Evolutionary conservation across 1,139 yeast genomes (phyloP), one percentile per base, ranked within the genome.

Genomic region (Debaryomyces sp.): DNA sequence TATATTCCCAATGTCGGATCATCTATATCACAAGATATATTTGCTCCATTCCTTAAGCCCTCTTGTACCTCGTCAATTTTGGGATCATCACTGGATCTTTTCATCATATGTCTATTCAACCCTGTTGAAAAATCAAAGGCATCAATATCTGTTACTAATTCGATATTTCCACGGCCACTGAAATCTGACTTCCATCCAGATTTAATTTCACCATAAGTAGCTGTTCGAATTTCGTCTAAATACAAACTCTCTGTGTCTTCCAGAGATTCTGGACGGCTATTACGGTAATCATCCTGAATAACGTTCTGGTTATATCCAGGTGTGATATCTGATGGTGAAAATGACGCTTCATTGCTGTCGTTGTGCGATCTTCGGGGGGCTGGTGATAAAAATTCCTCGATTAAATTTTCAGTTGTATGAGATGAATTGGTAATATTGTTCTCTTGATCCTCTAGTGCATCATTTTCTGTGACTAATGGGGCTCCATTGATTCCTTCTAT

Each of bases 161-260:
- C 96, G 49, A 91, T 85, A 50, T 80, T 77, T 6, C 97, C 98
- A 35, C 75, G 74, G 30, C 84, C 87, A 13, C 82, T 68, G 63
- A 87, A 92, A 67, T 95, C 98, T 0, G 96, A 84, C 66, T 94
- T 94, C 99, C 99, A 94, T 5, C 99, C 99, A 22, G 81, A 77
- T 63, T 87, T 89, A 61, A 90, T 68, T 51, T 89, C 96, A 6
- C 97, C 97, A 48, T 84, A 81, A 12, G 86, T 80, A 10, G 94
- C 75, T 1, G 89, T 82, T 40, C 94, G 75, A 1, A 80, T 77
- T 59, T 90, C 96, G 60, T 90, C 95, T 6, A 85, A 68, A 56
- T 80, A 85, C 12, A 87, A 61, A 18, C 80, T 68, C 45, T 63
- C 62, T 12, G 55, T 61, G 3, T 54, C 43, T 23, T 47, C 51